These are phyloP conservation scores for Erucastrum elatum DNA, from an alignment of 345 rosid genomes.

Conservation along the genomic window DNA sequence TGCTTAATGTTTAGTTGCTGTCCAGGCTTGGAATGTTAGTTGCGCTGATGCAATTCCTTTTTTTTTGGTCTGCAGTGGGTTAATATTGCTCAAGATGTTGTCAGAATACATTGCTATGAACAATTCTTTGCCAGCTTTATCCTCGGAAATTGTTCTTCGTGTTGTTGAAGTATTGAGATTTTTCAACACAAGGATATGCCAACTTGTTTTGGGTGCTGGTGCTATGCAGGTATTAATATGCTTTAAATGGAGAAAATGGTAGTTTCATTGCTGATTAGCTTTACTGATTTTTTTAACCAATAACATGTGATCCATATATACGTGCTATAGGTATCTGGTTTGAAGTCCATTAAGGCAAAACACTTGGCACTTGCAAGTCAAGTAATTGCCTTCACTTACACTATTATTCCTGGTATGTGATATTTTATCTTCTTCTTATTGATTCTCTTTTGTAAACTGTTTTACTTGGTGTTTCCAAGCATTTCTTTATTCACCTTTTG, in stretches of 20 bases:
- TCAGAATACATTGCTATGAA: conserved; percentile 96
- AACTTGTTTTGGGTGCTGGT: conserved; percentile 98
- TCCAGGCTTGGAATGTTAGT: not conserved
- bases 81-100: conserved; percentile 94
- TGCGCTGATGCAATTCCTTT: conserved; percentile 27
- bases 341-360: conserved; percentile 95
- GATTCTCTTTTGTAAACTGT: not conserved
- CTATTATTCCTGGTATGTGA: conserved; percentile 90
- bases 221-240: conserved; percentile 82
- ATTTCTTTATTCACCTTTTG: not conserved
- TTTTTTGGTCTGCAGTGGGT: conserved; percentile 72
- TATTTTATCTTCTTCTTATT: not conserved
- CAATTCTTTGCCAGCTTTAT: conserved; percentile 71
- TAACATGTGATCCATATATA: conserved; percentile 1
- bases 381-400: conserved; percentile 76
- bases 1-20: conserved; percentile 18
- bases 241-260: conserved; percentile 10
- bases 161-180: conserved; percentile 87
- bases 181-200: conserved; percentile 94
- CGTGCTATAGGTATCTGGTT: conserved; percentile 78
- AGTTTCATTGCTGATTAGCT: conserved; percentile 1
- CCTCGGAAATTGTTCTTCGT: conserved; percentile 91
- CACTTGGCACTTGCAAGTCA: conserved; percentile 99
- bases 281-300: not conserved
- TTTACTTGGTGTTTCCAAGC: conserved; percentile 1